phyloP scores from a whole-genome alignment of 2,329 filamentous ascomycete species.

The Blumeriella jaapii region DNA sequence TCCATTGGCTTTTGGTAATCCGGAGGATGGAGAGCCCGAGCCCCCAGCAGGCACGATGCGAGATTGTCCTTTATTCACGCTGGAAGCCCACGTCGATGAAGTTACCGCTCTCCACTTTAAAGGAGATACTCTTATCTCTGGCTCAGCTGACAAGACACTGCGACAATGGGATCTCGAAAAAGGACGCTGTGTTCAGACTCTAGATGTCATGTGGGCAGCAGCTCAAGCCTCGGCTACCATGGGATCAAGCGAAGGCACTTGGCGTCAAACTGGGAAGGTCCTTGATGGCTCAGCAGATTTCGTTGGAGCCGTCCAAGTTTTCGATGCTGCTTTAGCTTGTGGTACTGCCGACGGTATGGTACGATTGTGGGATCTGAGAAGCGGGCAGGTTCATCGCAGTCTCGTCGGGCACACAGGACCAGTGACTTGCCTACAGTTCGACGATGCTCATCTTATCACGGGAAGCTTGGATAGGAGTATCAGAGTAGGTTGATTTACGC shows the following conservation, averaged over 20 bases:
- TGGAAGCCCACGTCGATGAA: conserved; percentile 86
- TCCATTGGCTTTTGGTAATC: conserved; percentile 61
- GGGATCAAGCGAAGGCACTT: conserved; percentile 48
- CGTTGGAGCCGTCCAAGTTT: conserved; percentile 88
- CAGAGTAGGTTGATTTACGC: conserved; percentile 51
- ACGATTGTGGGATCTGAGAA: conserved; percentile 88
- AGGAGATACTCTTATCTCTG: conserved; percentile 82
- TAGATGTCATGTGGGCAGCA: conserved; percentile 96
- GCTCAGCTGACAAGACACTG: conserved; percentile 92
- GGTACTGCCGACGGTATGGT: conserved; percentile 98
- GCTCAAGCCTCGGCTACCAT: conserved; percentile 72
- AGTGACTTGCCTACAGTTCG: conserved; percentile 90
- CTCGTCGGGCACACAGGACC: conserved; percentile 91
- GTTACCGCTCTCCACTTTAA: conserved; percentile 89
- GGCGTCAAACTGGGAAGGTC: conserved; percentile 59
- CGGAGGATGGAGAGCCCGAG: conserved; percentile 55
- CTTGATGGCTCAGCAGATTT: conserved; percentile 69
- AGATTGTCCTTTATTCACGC: conserved; percentile 78
- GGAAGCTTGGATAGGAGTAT: conserved; percentile 88
- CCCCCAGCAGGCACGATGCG: conserved; percentile 70
- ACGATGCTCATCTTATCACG: conserved; percentile 89
- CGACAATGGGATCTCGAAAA: conserved; percentile 96
- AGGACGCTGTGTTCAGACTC: conserved; percentile 91
- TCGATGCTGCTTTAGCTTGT: conserved; percentile 89
- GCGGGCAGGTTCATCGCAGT: conserved; percentile 92